Base-by-base conservation (phyloP, 2,329 filamentous ascomycete genomes). In the Gaeumannomyces sp. region DNA sequence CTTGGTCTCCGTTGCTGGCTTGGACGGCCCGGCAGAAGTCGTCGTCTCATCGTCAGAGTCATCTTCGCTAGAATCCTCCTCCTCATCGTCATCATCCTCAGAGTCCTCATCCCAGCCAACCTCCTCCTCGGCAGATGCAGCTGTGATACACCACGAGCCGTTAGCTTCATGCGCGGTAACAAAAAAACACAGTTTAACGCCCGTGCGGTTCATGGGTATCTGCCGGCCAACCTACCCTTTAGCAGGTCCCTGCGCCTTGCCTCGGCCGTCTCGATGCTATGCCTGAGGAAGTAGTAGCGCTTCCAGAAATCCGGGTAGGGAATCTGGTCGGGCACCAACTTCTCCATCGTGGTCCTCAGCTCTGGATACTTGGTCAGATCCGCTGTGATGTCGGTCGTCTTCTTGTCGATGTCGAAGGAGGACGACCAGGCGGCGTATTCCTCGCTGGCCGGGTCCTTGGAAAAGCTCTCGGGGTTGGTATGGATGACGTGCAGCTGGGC, bases 401-500 rank as follows among this genome's bases (percentile, higher is more conserved):
- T 94, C 73, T 84, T 84, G 64, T 94, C 93, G 19, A 91, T 86
- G 70, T 94, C 86, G 73, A 98, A 98, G 0, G 80, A 81, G 68
- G 85, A 81, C 64, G 84, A 83, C 88, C 93, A 98, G 5, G 80
- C 76, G 13, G 86, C 83, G 80, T 89, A 98, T 75, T 96, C 88
- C 19, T 85, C 82, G 61, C 88, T 88, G 10, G 85, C 83, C 0
- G 93, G 92, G 72, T 98, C 93, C 73, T 90, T 90, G 64, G 86
- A 85, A 76, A 98, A 96, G 71, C 88, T 91, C 67, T 95, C 90
- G 56, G 88, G 76, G 27, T 88, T 90, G 5, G 92, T 93, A 76
- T 99, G 95, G 66, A 99, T 93, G 45, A 96, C 93, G 74, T 99
- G 94, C 67, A 99, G 81, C 77, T 98, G 95, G 0, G 95, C 95